These are phyloP conservation scores for Excoecaria cochinchinensis DNA, from an alignment of 345 rosid genomes.

Conservation along the genomic window DNA sequence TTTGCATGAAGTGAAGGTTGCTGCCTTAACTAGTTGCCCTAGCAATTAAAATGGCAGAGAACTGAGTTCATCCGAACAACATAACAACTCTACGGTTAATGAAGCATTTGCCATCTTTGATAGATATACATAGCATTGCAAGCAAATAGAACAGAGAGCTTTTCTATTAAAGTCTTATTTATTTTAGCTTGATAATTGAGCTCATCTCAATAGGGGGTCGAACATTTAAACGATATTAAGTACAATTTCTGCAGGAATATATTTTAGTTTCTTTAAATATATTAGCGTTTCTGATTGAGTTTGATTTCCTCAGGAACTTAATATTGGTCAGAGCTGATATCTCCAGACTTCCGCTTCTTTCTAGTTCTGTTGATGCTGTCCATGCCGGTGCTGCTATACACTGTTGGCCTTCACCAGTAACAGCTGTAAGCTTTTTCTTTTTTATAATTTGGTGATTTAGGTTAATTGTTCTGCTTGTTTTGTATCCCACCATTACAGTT, in stretches of 20 bases:
- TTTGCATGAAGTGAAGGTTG: background rate
- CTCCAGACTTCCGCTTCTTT: constrained; percentile 72
- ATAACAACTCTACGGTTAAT: too few relatives aligned
- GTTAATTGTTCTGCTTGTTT: background rate
- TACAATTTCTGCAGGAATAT: background rate
- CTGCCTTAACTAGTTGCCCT: background rate
- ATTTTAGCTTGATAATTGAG: background rate
- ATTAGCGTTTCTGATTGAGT: constrained; percentile 11
- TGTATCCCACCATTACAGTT: background rate
- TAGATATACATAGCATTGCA: too few relatives aligned
- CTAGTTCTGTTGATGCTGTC: constrained; percentile 75
- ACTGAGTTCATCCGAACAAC: too few relatives aligned
- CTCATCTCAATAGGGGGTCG: background rate
- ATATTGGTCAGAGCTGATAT: constrained; percentile 85
- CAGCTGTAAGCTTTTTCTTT: constrained; percentile 53
- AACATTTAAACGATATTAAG: background rate
- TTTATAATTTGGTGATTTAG: background rate
- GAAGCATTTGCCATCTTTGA: too few relatives aligned
- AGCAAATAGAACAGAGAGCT: too few relatives aligned
- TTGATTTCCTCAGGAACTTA: constrained; percentile 47
- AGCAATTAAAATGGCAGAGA: background rate
- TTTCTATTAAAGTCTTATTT: background rate
- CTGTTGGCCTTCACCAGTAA: constrained; percentile 90
- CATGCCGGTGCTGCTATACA: constrained; percentile 95
- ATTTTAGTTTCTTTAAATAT: background rate